Percentiles rank a stretch among this genome's conserved stretches.
Conservation (phyloP, 495 filamentous ascomycete genomes). For the Letharia lupina region DNA sequence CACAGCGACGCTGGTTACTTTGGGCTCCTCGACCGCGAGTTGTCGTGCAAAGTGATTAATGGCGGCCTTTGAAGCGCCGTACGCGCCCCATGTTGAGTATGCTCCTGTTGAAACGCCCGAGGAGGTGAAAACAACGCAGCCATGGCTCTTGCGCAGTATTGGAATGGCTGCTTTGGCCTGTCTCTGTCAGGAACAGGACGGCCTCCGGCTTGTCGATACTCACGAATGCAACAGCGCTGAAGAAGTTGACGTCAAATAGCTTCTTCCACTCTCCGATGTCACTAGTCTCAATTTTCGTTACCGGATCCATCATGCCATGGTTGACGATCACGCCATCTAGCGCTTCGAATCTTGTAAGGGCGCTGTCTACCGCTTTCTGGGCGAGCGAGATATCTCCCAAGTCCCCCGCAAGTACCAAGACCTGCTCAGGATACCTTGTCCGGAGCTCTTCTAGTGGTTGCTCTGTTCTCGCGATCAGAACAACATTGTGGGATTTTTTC, state of each 20-base stretch:
- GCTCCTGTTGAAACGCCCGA: slow-evolving; percentile 62
- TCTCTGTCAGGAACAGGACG: slow-evolving; percentile 17
- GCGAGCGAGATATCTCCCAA: slow-evolving; percentile 57
- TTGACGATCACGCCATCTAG: slow-evolving; percentile 83
- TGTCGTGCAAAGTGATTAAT: slow-evolving; percentile 73
- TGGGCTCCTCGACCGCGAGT: slow-evolving; percentile 69
- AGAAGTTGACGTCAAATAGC: slow-evolving; percentile 76
- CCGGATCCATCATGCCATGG: slow-evolving; percentile 72
- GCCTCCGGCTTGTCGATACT: slow-evolving; percentile 24
- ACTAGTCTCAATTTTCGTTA: slow-evolving; percentile 59
- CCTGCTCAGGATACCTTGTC: slow-evolving; percentile 52
- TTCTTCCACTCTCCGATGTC: slow-evolving; percentile 62
- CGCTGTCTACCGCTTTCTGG: slow-evolving; percentile 51
- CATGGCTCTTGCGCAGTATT: slow-evolving; percentile 57
- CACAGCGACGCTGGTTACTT: slow-evolving; percentile 61
- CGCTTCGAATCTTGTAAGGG: slow-evolving; percentile 55
- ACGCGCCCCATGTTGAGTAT: slow-evolving; percentile 69
- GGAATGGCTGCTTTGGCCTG: slow-evolving; percentile 70
- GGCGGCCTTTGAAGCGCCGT: slow-evolving; percentile 82
- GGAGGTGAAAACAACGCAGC: slow-evolving; percentile 64
- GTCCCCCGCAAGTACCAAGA: slow-evolving; percentile 69
- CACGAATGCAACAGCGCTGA: slow-evolving; percentile 72
- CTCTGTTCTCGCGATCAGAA: slow-evolving; percentile 65
- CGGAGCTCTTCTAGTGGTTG: slow-evolving; percentile 60
- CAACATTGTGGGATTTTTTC: slow-evolving; percentile 54